Percentiles rank a stretch among this genome's conserved stretches.
Evolutionary conservation across 768 basidiomycete genomes (phyloP).

Genomic region (Kwoniella heveanensis): DNA sequence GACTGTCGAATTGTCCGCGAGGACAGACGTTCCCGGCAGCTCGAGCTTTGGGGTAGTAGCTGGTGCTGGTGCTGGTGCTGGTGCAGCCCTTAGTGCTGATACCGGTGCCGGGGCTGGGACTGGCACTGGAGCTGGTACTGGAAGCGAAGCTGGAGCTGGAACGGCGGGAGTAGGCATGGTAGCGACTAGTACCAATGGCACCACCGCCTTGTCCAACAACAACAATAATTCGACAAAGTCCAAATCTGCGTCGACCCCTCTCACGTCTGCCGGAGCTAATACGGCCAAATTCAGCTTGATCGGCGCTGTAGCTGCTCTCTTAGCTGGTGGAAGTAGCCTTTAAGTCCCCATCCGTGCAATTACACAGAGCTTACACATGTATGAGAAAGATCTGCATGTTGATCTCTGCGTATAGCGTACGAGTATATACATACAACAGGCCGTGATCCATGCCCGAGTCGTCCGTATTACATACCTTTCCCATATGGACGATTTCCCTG

Average conservation of each 20-base stretch:
- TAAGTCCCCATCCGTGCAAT: too few relatives aligned
- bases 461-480: not conserved
- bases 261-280: not conserved
- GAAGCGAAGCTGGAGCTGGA: too few relatives aligned
- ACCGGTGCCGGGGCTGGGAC: too few relatives aligned
- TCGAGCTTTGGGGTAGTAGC: slow-evolving; percentile 1
- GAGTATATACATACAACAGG: not conserved
- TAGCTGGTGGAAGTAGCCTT: not conserved
- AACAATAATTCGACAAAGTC: not conserved
- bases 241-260: not conserved
- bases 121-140: too few relatives aligned
- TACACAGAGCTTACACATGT: too few relatives aligned
- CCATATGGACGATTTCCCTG: not conserved
- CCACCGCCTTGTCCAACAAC: not conserved
- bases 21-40: slow-evolving; percentile 25
- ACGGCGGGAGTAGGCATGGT: not conserved
- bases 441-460: not conserved
- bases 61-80: not conserved
- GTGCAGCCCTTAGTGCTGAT: too few relatives aligned
- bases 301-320: slow-evolving; percentile 4
- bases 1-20: slow-evolving; percentile 37
- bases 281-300: slow-evolving; percentile 9
- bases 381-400: too few relatives aligned
- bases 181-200: not conserved
- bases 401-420: too few relatives aligned